These are phyloP conservation scores for Linum usitatissimum DNA, from an alignment of 345 rosid species.

Conservation along the genomic window DNA sequence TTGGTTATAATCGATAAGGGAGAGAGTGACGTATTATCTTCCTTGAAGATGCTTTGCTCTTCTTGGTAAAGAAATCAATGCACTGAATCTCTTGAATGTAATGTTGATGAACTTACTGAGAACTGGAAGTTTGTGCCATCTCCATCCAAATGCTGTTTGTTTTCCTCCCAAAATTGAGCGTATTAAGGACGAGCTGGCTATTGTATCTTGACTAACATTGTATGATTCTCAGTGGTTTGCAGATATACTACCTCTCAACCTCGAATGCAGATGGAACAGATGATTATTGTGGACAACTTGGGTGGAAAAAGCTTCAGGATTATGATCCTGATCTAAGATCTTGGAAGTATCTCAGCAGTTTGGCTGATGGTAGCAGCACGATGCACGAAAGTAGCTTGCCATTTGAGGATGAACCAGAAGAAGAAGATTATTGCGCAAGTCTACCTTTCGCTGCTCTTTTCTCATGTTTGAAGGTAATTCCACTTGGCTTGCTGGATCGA, in stretches of 20 bases:
- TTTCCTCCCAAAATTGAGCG: background rate
- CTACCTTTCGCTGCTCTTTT: constrained; percentile 91
- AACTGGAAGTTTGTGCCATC: background rate
- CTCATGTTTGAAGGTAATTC: constrained; percentile 68
- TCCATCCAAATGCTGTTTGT: background rate
- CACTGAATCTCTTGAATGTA: background rate
- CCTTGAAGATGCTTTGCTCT: too few relatives aligned
- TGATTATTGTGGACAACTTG: constrained; percentile 57
- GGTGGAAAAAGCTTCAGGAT: constrained; percentile 64
- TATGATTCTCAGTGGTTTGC: constrained; percentile 45
- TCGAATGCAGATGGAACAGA: constrained; percentile 53
- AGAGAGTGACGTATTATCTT: background rate
- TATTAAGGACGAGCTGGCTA: background rate
- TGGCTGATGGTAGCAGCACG: constrained; percentile 38
- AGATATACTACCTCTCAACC: constrained; percentile 63
- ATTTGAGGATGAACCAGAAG: constrained; percentile 76
- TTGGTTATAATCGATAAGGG: background rate
- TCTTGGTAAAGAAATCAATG: background rate
- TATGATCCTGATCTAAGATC: constrained; percentile 63
- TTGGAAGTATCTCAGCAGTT: constrained; percentile 66
- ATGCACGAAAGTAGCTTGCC: constrained; percentile 27
- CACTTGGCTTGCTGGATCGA: background rate
- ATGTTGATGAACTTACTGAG: background rate
- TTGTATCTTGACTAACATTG: background rate
- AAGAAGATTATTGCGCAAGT: constrained; percentile 81